A percentile compares a stretch with the other conserved stretches of the same genome.
These are phyloP conservation scores for Trypanosoma conorhini DNA, from an alignment of 208 protist genomes.

Conservation along the genomic window DNA sequence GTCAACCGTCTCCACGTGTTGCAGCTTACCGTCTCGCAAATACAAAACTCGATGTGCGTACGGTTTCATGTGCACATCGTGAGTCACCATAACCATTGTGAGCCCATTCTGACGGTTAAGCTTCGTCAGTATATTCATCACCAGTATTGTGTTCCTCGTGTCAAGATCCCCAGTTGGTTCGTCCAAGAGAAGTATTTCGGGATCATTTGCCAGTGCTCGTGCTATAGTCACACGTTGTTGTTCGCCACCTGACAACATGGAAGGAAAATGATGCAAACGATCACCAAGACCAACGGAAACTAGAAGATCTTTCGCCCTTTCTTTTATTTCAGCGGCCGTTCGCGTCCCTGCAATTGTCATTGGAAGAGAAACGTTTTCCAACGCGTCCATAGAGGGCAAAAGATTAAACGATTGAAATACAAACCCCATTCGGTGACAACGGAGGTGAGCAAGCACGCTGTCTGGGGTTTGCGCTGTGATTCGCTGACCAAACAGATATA, in stretches of 20 bases:
- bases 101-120: conserved; percentile 90
- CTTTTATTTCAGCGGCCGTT: conserved; percentile 52
- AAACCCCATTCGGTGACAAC: conserved; percentile 89
- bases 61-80: conserved; percentile 96
- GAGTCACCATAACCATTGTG: conserved; percentile 98
- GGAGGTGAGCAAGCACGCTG: conserved; percentile 59
- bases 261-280: conserved; percentile 90
- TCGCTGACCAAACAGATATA: conserved; percentile 87
- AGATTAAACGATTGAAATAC: conserved; percentile 98
- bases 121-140: conserved; percentile 93
- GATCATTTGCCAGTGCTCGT: conserved; percentile 93
- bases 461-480: conserved; percentile 79
- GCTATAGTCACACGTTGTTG: conserved; percentile 97
- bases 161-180: conserved; percentile 97
- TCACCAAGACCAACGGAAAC: conserved; percentile 88
- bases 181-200: conserved; percentile 94
- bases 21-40: conserved; percentile 95
- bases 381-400: conserved; percentile 91
- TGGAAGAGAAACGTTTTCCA: conserved; percentile 96
- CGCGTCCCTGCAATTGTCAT: conserved; percentile 93
- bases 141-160: conserved; percentile 93
- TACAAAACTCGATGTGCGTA: conserved; percentile 94
- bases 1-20: conserved; percentile 58
- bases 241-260: conserved; percentile 95
- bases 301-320: conserved; percentile 76